phyloP scores from a whole-genome alignment of 371 early-diverging fungal genomes.

The Batrachochytrium dendrobatidis region DNA sequence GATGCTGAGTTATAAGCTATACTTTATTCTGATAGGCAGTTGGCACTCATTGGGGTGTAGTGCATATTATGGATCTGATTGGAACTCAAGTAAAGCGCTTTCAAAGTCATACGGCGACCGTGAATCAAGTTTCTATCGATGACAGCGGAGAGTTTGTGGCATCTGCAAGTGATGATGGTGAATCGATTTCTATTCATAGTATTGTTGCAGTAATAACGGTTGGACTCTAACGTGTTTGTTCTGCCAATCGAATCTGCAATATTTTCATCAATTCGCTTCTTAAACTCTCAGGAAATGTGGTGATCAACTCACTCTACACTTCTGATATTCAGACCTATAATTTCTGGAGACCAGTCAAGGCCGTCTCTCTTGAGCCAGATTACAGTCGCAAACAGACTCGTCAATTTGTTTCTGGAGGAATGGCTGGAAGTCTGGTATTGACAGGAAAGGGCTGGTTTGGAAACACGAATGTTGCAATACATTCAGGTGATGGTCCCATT shows the following conservation, averaged over 20 bases:
- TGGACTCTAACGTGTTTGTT: no score
- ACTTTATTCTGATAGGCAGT: slow-evolving; percentile 62
- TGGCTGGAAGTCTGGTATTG: slow-evolving; percentile 77
- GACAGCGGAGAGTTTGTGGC: slow-evolving; percentile 79
- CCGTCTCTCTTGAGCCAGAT: slow-evolving; percentile 81
- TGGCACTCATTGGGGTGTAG: slow-evolving; percentile 92
- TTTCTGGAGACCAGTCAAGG: slow-evolving; percentile 81
- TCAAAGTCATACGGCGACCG: slow-evolving; percentile 66
- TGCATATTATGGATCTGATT: slow-evolving; percentile 84
- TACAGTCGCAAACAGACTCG: slow-evolving; percentile 64
- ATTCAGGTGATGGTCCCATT: slow-evolving; percentile 84
- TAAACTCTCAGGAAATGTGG: slow-evolving; percentile 54
- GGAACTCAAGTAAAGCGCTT: slow-evolving; percentile 76
- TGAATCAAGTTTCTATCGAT: slow-evolving; percentile 81
- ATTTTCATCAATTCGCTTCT: neutral
- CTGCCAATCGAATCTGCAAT: neutral
- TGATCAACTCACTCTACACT: slow-evolving; percentile 64
- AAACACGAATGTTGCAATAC: slow-evolving; percentile 58
- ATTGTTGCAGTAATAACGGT: no score
- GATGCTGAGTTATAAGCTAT: no score
- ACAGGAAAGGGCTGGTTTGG: slow-evolving; percentile 57
- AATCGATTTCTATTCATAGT: neutral
- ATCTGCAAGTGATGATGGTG: slow-evolving; percentile 90
- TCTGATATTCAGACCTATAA: slow-evolving; percentile 55
- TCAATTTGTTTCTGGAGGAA: slow-evolving; percentile 84